Conservation (phyloP, 164 flowering plant genomes). For the Nelumbo lutea region DNA sequence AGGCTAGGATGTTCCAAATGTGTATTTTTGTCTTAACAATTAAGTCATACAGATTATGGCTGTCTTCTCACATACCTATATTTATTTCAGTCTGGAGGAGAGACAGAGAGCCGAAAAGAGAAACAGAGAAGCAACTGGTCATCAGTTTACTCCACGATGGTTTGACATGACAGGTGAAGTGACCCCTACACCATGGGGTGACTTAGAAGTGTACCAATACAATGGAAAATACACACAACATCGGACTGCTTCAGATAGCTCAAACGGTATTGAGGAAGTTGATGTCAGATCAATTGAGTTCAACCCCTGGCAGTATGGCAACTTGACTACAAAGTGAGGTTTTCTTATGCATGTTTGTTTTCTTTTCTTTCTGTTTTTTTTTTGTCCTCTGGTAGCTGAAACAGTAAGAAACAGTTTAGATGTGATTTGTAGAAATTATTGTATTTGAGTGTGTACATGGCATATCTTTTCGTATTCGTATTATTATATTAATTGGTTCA, state of each 20-base stretch:
- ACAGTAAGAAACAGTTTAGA: conserved; percentile 5
- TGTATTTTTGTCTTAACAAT: no score
- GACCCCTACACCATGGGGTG: conserved; percentile 83
- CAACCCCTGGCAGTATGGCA: conserved; percentile 77
- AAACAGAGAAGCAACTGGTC: conserved; percentile 60
- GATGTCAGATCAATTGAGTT: conserved; percentile 50
- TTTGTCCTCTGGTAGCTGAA: conserved; percentile 1
- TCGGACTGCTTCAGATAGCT: conserved; percentile 45
- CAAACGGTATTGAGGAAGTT: conserved; percentile 30
- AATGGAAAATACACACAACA: conserved; percentile 70
- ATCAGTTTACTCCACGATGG: conserved; percentile 68
- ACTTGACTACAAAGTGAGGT: conserved; percentile 26
- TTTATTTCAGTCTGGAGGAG: conserved; percentile 64
- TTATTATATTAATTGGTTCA: neutral
- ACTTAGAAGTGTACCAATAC: conserved; percentile 66
- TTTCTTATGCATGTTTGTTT: neutral
- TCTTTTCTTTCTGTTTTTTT: neutral
- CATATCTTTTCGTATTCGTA: conserved; percentile 5
- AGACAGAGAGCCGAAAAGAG: conserved; percentile 85
- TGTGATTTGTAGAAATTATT: conserved; percentile 20
- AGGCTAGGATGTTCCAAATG: no score
- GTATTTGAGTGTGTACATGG: conserved; percentile 10
- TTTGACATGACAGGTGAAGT: conserved; percentile 57
- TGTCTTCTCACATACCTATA: neutral
- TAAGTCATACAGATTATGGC: neutral